These are phyloP conservation scores for Gloeophyllum trabeum DNA, from an alignment of 768 basidiomycete species.

Conservation along the genomic window DNA sequence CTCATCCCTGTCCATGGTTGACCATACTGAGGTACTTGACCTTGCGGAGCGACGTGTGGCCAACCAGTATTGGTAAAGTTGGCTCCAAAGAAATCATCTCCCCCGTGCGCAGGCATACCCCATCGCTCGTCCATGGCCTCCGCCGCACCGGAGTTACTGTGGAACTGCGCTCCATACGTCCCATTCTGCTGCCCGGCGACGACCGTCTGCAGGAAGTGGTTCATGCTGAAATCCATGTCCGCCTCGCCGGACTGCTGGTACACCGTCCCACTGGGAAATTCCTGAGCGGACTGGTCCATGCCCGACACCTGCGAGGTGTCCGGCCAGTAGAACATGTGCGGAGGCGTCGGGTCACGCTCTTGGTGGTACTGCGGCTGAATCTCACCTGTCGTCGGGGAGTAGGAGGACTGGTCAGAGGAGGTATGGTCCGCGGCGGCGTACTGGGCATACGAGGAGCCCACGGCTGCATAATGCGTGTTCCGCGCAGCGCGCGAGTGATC, in stretches of 20 bases:
- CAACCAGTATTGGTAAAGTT: too few species aligned
- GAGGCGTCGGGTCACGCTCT: constrained; percentile 17
- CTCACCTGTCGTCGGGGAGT: constrained; percentile 7
- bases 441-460: background rate
- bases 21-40: too few species aligned
- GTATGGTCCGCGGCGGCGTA: too few species aligned
- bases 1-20: too few species aligned
- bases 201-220: constrained; percentile 25
- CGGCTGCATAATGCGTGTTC: constrained; percentile 6
- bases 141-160: too few species aligned
- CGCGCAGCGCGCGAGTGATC: constrained; percentile 8
- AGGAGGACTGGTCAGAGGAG: too few species aligned
- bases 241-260: background rate
- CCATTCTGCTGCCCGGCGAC: too few species aligned
- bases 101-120: too few species aligned
- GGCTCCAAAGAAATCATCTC: too few species aligned
- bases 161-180: too few species aligned
- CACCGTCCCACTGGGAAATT: background rate
- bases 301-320: constrained; percentile 19
- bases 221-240: constrained; percentile 41
- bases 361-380: constrained; percentile 12
- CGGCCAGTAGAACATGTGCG: constrained; percentile 30
- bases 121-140: too few species aligned
- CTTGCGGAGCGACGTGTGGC: too few species aligned
- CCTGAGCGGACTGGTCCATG: constrained; percentile 6